Evolutionary conservation across 495 filamentous ascomycete species (phyloP), one percentile per base, ranked within the genome.

Genomic region (Pyrenula aspistea): DNA sequence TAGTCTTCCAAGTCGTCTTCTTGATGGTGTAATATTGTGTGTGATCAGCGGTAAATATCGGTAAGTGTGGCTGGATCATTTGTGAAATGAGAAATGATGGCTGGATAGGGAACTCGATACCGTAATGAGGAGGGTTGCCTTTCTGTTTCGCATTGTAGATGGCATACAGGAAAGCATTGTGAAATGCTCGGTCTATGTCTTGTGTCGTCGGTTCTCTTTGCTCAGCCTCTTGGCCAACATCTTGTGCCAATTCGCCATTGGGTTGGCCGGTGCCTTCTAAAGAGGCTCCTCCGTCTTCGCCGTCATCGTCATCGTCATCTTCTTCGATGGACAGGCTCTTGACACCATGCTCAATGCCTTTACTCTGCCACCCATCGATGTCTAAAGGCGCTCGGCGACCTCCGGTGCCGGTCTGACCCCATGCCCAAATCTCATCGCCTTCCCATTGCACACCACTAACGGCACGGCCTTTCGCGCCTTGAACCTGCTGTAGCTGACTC

Each of bases 1-100:
- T 75, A 55, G 81, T 88, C 68, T 88, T 89, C 78, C 84, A 86
- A 65, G 78, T 84, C 3, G 84, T 84, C 67, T 85, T 88, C 70
- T 88, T 89, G 64, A 89, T 83, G 60, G 81, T 78, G 25, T 87
- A 76, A 22, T 72, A 80, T 23, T 81, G 75, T 12, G 77, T 71
- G 63, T 82, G 75, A 22, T 75, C 71, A 10, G 73, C 69, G 11
- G 73, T 77, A 62, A 72, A 81, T 53, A 78, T 76, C 0, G 86
- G 86, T 4, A 89, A 73, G 60, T 83, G 86, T 10, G 85, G 85
- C 2, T 83, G 80, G 25, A 86, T 78, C 49, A 88, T 71, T 53
- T 77, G 78, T 22, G 84, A 81, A 55, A 88, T 82, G 62, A 87
- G 70, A 11, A 78, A 76, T 0, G 86, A 87, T 19, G 84, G 82